phyloP scores from a whole-genome alignment of 805 yeast genomes.

The Alloascoidea africana region DNA sequence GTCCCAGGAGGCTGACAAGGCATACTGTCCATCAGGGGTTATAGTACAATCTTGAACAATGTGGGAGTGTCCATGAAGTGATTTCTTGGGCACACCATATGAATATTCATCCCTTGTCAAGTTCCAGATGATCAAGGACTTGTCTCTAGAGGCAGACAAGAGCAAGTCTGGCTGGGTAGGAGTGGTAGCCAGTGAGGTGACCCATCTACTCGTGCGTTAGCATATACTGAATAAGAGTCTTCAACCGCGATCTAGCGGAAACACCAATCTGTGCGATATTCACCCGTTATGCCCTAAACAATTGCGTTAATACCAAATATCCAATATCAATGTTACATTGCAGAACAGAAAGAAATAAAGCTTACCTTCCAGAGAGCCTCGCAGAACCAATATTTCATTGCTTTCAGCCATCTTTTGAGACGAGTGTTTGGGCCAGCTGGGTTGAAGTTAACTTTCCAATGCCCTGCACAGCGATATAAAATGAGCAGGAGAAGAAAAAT shows the following conservation, averaged over 20 bases:
- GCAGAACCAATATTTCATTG: slow-evolving; percentile 96
- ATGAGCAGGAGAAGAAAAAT: too few relatives aligned
- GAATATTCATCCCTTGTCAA: slow-evolving; percentile 90
- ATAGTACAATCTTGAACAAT: slow-evolving; percentile 95
- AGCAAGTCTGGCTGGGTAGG: slow-evolving; percentile 96
- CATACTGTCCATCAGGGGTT: slow-evolving; percentile 95
- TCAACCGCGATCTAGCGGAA: neutral
- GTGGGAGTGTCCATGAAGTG: slow-evolving; percentile 98
- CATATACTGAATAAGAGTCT: slow-evolving; percentile 21
- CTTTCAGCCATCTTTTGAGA: too few relatives aligned
- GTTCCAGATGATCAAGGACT: slow-evolving; percentile 96
- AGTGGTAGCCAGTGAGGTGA: slow-evolving; percentile 95
- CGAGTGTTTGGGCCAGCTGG: too few relatives aligned
- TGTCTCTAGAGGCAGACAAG: slow-evolving; percentile 97
- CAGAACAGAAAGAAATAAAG: too few relatives aligned
- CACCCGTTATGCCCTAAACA: slow-evolving; percentile 62
- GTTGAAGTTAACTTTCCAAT: too few relatives aligned
- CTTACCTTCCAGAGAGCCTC: slow-evolving; percentile 96
- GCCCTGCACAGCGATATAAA: too few relatives aligned
- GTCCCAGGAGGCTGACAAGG: slow-evolving; percentile 99
- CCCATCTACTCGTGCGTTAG: slow-evolving; percentile 45
- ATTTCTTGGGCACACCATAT: slow-evolving; percentile 96
- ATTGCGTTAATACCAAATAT: too few relatives aligned
- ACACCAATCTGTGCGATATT: slow-evolving; percentile 2
- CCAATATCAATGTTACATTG: too few relatives aligned